Evolutionary conservation across 768 basidiomycete species (phyloP).

Genomic region (Strobilomyces echinocephalus): DNA sequence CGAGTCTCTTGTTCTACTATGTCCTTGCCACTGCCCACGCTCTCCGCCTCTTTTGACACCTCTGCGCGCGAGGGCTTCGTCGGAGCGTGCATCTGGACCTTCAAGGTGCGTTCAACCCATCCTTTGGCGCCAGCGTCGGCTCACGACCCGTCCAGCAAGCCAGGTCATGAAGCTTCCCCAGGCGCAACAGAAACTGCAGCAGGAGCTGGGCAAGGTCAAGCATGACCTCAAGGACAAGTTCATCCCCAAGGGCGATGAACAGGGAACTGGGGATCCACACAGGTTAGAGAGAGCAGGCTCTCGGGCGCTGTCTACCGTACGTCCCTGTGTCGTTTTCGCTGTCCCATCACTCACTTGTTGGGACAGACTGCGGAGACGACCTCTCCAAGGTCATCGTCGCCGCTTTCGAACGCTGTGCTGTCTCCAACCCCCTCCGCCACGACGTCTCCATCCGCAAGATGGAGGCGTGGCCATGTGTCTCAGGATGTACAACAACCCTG

Average conservation of each 20-base stretch:
- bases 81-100: constrained; percentile 27
- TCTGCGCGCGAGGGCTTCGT: constrained; percentile 35
- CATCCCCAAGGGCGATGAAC: constrained; percentile 55
- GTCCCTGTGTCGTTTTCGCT: constrained; percentile 19
- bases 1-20: constrained; percentile 14
- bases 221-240: constrained; percentile 63
- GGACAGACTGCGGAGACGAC: constrained; percentile 76
- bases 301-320: constrained; percentile 80
- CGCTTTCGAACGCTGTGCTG: constrained; percentile 76
- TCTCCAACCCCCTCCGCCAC: constrained; percentile 80
- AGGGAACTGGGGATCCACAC: constrained; percentile 40
- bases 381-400: constrained; percentile 72
- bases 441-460: constrained; percentile 77
- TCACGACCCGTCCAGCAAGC: constrained; percentile 37
- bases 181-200: constrained; percentile 52
- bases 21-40: constrained; percentile 26
- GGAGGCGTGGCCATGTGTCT: constrained; percentile 66
- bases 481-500: too few species aligned
- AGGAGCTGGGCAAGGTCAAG: constrained; percentile 61
- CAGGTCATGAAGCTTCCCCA: constrained; percentile 55
- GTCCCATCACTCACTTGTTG: too few species aligned
- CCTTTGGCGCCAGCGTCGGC: not conserved
- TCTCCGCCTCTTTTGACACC: constrained; percentile 28
- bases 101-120: constrained; percentile 13
- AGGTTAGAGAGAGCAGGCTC: constrained; percentile 70